Conservation (phyloP, 805 yeast species). For the Metschnikowia colocasiae region DNA sequence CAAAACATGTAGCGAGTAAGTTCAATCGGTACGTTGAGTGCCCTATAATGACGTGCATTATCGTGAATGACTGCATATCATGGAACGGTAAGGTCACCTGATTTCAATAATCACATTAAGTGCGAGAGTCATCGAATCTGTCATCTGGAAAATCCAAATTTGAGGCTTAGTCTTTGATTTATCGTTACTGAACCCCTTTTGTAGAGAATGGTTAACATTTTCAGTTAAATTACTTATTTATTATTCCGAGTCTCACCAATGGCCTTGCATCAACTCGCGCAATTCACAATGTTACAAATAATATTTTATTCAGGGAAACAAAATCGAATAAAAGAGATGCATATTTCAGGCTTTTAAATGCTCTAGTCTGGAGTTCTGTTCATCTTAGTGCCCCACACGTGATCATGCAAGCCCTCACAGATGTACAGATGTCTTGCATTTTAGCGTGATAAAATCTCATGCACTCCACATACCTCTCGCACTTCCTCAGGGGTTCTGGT, state of each 20-base stretch:
- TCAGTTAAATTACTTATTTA: background rate
- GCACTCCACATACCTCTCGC: constrained; percentile 2
- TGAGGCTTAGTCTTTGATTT: background rate
- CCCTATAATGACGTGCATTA: background rate
- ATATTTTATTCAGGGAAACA: no score
- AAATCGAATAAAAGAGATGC: background rate
- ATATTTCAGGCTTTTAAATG: background rate
- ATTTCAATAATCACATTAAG: background rate
- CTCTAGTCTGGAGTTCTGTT: background rate
- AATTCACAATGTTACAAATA: no score
- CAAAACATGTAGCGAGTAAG: background rate
- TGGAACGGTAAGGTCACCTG: background rate
- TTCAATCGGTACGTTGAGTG: background rate
- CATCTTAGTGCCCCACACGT: background rate
- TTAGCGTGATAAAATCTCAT: background rate
- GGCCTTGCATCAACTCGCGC: background rate
- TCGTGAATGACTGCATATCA: background rate
- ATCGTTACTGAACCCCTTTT: background rate
- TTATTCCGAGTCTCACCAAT: background rate
- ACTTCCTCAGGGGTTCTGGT: background rate
- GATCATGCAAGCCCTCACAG: background rate
- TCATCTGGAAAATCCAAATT: background rate
- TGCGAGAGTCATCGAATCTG: no score
- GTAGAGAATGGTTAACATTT: background rate
- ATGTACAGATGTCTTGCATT: background rate